phyloP scores from a whole-genome alignment of 257 asterid species.

The Buddleja alternifolia region DNA sequence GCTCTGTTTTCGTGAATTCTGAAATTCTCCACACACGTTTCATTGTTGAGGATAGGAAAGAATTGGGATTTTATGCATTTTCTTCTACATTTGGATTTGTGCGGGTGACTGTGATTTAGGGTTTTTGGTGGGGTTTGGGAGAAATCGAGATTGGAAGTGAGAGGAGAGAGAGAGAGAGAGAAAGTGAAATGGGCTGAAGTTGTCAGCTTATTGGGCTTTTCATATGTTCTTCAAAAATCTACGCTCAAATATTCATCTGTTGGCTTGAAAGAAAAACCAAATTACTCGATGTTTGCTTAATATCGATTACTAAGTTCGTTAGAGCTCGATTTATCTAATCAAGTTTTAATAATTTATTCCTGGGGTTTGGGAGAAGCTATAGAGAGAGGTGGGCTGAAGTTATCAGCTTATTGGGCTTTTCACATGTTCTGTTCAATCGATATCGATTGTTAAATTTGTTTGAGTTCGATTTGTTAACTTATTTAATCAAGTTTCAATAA shows the following conservation, averaged over 20 bases:
- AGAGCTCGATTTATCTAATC: no score
- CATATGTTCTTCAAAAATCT: neutral
- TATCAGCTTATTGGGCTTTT: no score
- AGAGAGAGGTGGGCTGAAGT: no score
- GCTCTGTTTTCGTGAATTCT: constrained; percentile 24
- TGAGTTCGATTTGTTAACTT: no score
- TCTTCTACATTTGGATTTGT: neutral
- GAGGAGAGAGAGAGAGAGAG: neutral
- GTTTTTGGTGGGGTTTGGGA: constrained; percentile 43
- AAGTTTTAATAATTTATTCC: no score
- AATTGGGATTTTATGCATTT: constrained; percentile 24
- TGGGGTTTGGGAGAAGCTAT: no score
- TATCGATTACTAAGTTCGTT: no score
- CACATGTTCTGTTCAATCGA: no score
- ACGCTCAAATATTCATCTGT: constrained; percentile 15
- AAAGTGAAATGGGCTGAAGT: neutral
- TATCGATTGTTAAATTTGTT: no score
- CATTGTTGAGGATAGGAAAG: constrained; percentile 31
- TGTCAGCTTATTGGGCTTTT: neutral
- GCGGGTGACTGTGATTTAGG: constrained; percentile 27
- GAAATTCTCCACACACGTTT: constrained; percentile 40
- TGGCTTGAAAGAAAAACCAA: no score
- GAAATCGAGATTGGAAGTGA: constrained; percentile 3
- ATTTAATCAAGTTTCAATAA: no score
- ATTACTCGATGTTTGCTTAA: no score